Percentiles rank a stretch among this genome's conserved stretches.
phyloP scores from a whole-genome alignment of 2,329 filamentous ascomycete genomes.

The Fusarium neocosmosporiellum region DNA sequence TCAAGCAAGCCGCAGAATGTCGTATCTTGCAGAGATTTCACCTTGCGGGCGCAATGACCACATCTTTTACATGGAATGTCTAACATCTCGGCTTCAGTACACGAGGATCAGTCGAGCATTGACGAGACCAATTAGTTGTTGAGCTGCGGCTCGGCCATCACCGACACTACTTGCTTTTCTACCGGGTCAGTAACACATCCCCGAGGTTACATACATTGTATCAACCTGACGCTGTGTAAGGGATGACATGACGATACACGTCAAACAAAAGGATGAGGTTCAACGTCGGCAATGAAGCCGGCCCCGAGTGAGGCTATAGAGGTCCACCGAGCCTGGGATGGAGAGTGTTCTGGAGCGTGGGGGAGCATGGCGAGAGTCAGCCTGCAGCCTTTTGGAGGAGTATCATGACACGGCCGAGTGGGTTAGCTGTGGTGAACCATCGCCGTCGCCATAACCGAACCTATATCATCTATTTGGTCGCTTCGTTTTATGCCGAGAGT shows the following conservation, averaged over 20 bases:
- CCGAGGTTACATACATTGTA: not conserved
- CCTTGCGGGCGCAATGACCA: not conserved
- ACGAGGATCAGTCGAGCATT: not conserved
- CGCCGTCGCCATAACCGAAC: not conserved
- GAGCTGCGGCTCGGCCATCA: not conserved
- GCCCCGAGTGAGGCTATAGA: not conserved
- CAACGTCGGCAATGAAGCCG: not conserved
- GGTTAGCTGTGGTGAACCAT: not conserved
- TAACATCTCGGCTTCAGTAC: not conserved
- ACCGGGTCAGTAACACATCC: not conserved
- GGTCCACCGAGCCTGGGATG: not conserved
- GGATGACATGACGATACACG: not conserved
- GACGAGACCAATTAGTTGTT: not conserved
- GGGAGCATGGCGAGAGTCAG: not conserved
- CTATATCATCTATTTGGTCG: not conserved
- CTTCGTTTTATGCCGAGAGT: conserved; percentile 19
- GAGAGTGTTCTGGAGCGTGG: not conserved
- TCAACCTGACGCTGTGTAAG: not conserved
- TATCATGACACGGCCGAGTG: not conserved
- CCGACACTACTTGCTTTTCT: not conserved
- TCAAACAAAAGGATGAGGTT: not conserved
- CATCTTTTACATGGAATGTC: not conserved
- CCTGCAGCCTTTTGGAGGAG: not conserved
- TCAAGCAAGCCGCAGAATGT: not conserved
- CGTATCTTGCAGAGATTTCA: not conserved